These are phyloP conservation scores for Aspergillus sp. DNA, from an alignment of 2,329 filamentous ascomycete genomes.

Conservation along the genomic window DNA sequence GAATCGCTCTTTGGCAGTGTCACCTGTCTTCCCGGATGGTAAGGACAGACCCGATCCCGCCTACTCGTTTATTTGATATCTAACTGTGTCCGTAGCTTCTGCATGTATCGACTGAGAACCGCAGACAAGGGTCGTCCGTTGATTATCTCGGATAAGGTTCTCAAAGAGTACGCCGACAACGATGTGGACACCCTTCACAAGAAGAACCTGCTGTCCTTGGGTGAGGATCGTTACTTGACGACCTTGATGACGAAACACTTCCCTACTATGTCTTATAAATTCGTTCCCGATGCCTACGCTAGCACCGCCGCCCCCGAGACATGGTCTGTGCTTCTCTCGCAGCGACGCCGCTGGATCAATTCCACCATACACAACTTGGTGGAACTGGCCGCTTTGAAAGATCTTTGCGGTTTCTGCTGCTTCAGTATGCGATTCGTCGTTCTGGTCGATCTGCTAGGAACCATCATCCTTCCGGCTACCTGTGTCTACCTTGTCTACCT, in stretches of 20 bases:
- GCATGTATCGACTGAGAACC: constrained; percentile 95
- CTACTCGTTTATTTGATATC: constrained; percentile 4
- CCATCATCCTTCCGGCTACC: constrained; percentile 85
- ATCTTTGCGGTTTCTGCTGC: constrained; percentile 98
- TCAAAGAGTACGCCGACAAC: constrained; percentile 83
- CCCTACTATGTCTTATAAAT: constrained; percentile 93
- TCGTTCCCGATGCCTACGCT: constrained; percentile 87
- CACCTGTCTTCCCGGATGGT: constrained; percentile 98
- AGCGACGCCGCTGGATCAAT: constrained; percentile 98
- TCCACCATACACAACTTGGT: constrained; percentile 96
- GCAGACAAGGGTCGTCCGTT: constrained; percentile 91
- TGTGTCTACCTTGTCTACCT: constrained; percentile 84
- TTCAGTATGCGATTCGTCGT: constrained; percentile 98
- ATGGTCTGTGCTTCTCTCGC: constrained; percentile 92
- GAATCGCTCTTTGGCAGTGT: constrained; percentile 97
- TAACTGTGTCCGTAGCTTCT: constrained; percentile 67
- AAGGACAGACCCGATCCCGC: constrained; percentile 38
- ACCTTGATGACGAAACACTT: constrained; percentile 99
- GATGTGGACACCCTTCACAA: constrained; percentile 91
- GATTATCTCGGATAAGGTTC: constrained; percentile 85
- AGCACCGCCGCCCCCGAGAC: constrained; percentile 90
- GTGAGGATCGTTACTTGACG: constrained; percentile 95
- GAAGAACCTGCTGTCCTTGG: constrained; percentile 88
- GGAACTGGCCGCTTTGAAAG: constrained; percentile 83
- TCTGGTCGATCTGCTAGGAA: constrained; percentile 89